Conservation (phyloP, 2,329 filamentous ascomycete species). For the Cercospora janseana region DNA sequence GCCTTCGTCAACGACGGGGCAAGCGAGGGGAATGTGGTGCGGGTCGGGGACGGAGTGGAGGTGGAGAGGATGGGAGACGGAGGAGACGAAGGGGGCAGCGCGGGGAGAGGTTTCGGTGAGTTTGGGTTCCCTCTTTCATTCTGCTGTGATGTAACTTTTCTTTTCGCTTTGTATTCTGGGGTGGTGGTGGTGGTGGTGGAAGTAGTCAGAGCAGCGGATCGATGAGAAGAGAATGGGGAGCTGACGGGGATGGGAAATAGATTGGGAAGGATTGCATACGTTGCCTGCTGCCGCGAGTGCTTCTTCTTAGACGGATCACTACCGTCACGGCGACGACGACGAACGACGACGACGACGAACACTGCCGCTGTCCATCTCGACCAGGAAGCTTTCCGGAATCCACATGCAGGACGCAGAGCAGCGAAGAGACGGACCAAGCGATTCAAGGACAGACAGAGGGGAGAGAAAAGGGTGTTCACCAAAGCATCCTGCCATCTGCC, state of each 20-base stretch:
- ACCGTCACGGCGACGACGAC: neutral
- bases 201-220: neutral
- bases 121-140: neutral
- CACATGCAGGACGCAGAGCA: too few relatives aligned
- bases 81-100: conserved; percentile 40
- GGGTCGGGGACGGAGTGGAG: conserved; percentile 46
- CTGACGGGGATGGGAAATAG: conserved; percentile 17
- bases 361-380: too few relatives aligned
- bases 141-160: neutral
- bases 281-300: conserved; percentile 5
- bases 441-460: too few relatives aligned
- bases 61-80: conserved; percentile 43
- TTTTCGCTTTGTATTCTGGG: neutral
- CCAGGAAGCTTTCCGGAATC: too few relatives aligned
- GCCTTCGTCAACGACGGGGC: conserved; percentile 39
- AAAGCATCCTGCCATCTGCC: too few relatives aligned
- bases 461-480: too few relatives aligned
- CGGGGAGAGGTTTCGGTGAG: conserved; percentile 42
- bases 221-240: neutral
- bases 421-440: too few relatives aligned
- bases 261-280: conserved; percentile 31
- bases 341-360: too few relatives aligned
- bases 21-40: conserved; percentile 35
- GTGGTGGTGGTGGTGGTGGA: neutral
- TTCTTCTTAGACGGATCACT: neutral